Evolutionary conservation across 163 green algal genomes (phyloP).

Genomic region (Trebouxiophyceae sp.): DNA sequence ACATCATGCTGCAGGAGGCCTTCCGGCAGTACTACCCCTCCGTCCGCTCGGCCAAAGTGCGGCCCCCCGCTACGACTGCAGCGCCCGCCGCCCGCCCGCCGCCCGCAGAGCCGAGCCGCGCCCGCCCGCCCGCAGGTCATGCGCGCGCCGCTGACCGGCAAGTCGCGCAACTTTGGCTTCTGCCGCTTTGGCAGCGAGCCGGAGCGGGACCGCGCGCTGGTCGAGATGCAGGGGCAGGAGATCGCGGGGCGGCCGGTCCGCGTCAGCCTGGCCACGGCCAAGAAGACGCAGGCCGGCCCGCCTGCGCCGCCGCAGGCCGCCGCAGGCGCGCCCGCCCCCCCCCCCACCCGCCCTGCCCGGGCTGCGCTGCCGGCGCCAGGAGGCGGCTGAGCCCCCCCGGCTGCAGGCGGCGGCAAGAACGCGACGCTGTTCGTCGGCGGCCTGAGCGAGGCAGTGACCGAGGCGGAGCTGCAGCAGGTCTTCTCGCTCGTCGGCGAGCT

Average conservation of each 20-base stretch:
- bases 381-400: neutral
- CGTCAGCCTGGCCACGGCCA: slow-evolving; percentile 76
- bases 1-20: slow-evolving; percentile 74
- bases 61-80: too few species aligned
- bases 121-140: slow-evolving; percentile 74
- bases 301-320: neutral
- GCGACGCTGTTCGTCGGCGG: slow-evolving; percentile 80
- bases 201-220: slow-evolving; percentile 70
- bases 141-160: slow-evolving; percentile 63
- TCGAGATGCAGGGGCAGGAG: slow-evolving; percentile 75
- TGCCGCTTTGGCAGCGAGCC: slow-evolving; percentile 78
- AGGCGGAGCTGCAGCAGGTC: slow-evolving; percentile 58
- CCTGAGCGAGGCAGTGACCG: slow-evolving; percentile 34
- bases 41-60: slow-evolving; percentile 69
- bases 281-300: slow-evolving; percentile 35
- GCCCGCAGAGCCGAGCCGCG: too few species aligned
- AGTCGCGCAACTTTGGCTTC: slow-evolving; percentile 92
- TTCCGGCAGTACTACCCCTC: slow-evolving; percentile 79
- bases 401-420: slow-evolving; percentile 33
- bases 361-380: neutral
- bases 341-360: neutral
- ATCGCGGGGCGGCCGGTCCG: slow-evolving; percentile 73
- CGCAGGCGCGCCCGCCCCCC: neutral
- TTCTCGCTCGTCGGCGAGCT: slow-evolving; percentile 77
- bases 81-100: neutral